A percentile compares a stretch with the other conserved stretches of the same genome.
phyloP scores from a whole-genome alignment of 2,329 filamentous ascomycete species.

The Bipolaris bicolor region DNA sequence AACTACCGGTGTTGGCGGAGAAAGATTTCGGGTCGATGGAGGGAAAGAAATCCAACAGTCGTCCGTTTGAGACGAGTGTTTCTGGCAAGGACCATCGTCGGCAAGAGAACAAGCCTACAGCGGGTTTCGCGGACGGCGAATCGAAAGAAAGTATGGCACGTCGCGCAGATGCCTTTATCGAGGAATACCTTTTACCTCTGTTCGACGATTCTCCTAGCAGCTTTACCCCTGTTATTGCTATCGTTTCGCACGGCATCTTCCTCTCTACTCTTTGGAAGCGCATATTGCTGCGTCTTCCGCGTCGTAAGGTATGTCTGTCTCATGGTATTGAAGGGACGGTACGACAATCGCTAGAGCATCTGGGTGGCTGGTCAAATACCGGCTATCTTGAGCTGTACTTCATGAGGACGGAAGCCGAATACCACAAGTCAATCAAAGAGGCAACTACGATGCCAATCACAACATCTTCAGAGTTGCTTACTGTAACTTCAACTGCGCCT shows the following conservation, averaged over 20 bases:
- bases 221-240: slow-evolving; percentile 58
- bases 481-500: slow-evolving; percentile 3
- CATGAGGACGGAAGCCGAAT: slow-evolving; percentile 2
- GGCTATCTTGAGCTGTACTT: slow-evolving; percentile 63
- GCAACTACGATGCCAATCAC: not conserved
- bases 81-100: slow-evolving; percentile 8
- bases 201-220: slow-evolving; percentile 45
- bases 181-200: slow-evolving; percentile 66
- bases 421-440: not conserved
- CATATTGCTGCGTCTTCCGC: slow-evolving; percentile 63
- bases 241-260: slow-evolving; percentile 86
- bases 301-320: slow-evolving; percentile 53
- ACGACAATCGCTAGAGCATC: slow-evolving; percentile 56
- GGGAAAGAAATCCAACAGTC: slow-evolving; percentile 62
- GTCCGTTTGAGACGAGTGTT: slow-evolving; percentile 42
- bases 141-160: slow-evolving; percentile 68
- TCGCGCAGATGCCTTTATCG: slow-evolving; percentile 71
- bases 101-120: slow-evolving; percentile 49
- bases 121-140: slow-evolving; percentile 66
- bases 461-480: not conserved
- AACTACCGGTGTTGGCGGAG: slow-evolving; percentile 63
- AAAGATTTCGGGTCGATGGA: slow-evolving; percentile 77
- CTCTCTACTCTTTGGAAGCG: slow-evolving; percentile 71
- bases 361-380: slow-evolving; percentile 70
- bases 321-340: slow-evolving; percentile 50